These are phyloP conservation scores for Andrographis paniculata DNA, from an alignment of 305 asterid genomes.

Conservation along the genomic window DNA sequence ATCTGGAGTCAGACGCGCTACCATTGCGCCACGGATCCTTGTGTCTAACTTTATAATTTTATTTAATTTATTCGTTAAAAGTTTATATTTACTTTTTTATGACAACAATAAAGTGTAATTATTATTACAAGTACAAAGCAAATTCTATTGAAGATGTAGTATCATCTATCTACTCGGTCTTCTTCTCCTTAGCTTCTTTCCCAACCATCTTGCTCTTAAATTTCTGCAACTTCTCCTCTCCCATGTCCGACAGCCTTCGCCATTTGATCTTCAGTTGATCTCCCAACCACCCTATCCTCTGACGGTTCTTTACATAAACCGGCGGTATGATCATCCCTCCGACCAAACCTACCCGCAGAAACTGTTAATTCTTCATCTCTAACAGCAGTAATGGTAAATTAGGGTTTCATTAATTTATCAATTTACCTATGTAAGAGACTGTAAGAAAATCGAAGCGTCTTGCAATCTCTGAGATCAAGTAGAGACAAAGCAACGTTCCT, in stretches of 20 bases:
- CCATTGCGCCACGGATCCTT: slow-evolving; percentile 69
- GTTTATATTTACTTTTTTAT: too few relatives aligned
- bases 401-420: too few relatives aligned
- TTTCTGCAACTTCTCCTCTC: slow-evolving; percentile 24
- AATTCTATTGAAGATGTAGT: too few relatives aligned
- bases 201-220: slow-evolving; percentile 26
- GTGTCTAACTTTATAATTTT: too few relatives aligned
- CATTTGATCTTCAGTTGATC: slow-evolving; percentile 21
- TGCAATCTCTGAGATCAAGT: slow-evolving; percentile 29
- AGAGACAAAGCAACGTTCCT: slow-evolving; percentile 25
- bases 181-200: slow-evolving; percentile 37
- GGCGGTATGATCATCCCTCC: slow-evolving; percentile 35
- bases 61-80: too few relatives aligned
- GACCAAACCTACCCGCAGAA: slow-evolving; percentile 44
- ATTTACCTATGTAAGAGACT: slow-evolving; percentile 42
- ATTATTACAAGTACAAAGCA: too few relatives aligned
- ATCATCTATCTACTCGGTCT: slow-evolving; percentile 28
- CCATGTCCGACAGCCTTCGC: slow-evolving; percentile 13
- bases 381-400: too few relatives aligned
- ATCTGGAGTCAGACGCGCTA: slow-evolving; percentile 99
- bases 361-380: too few relatives aligned
- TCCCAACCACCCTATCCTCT: slow-evolving; percentile 26
- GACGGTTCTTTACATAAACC: slow-evolving; percentile 37
- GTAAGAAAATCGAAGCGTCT: slow-evolving; percentile 33
- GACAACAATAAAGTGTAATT: too few relatives aligned